Evolutionary conservation across 148 eudicot genomes (phyloP).

Genomic region (Heliamphora exappendiculata): DNA sequence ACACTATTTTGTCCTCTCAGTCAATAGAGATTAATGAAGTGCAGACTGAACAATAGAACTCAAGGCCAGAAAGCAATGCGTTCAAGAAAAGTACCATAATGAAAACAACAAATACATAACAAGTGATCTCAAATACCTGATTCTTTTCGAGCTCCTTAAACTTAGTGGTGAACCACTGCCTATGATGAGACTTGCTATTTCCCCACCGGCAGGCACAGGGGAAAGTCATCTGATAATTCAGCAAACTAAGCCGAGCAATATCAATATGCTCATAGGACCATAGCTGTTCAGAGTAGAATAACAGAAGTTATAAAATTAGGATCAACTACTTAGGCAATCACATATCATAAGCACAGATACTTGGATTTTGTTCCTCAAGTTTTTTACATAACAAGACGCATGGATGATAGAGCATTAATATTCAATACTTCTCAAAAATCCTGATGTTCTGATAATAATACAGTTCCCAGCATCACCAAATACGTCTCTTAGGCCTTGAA

Average conservation of each 20-base stretch:
- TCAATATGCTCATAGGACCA: conserved; percentile 74
- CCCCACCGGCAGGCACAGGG: conserved; percentile 68
- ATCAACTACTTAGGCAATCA: not conserved
- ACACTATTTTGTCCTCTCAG: no score
- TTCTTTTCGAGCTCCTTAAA: conserved; percentile 42
- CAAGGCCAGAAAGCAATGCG: not conserved
- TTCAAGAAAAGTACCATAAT: not conserved
- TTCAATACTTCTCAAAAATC: no score
- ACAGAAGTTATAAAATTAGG: not conserved
- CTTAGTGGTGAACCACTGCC: conserved; percentile 28
- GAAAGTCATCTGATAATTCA: conserved; percentile 14
- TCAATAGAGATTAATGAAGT: not conserved
- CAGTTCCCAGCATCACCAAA: not conserved
- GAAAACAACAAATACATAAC: not conserved
- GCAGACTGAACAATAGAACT: not conserved
- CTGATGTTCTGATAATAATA: not conserved
- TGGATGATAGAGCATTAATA: not conserved
- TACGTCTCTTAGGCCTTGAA: not conserved
- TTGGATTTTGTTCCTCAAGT: not conserved
- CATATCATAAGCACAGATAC: not conserved
- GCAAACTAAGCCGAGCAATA: conserved; percentile 49
- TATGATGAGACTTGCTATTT: conserved; percentile 32
- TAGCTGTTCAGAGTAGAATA: conserved; percentile 31
- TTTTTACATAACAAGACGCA: not conserved
- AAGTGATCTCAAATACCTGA: conserved; percentile 32